Percentiles rank a stretch among this genome's conserved stretches.
phyloP scores from a whole-genome alignment of 2,329 filamentous ascomycete species.

The Diaporthe ampelina region DNA sequence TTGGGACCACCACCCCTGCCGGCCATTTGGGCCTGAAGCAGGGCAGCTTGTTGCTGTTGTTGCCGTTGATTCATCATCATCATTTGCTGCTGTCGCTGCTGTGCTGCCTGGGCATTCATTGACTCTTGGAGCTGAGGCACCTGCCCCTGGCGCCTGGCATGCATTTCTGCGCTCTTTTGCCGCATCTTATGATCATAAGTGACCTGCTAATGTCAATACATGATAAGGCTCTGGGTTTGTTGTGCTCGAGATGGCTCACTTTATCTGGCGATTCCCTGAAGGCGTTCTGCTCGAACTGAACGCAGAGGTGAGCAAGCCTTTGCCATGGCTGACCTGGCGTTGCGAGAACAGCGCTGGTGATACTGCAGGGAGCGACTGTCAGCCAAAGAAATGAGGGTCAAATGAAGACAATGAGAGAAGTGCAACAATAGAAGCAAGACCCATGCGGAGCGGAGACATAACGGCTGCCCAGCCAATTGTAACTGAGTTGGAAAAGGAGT shows the following conservation, averaged over 20 bases:
- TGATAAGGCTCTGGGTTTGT: background rate
- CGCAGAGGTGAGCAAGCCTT: conserved; percentile 57
- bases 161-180: conserved; percentile 62
- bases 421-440: conserved; percentile 1
- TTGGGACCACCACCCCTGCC: conserved; percentile 61
- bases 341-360: conserved; percentile 65
- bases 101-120: conserved; percentile 53
- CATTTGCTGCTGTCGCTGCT: conserved; percentile 42
- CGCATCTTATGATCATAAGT: conserved; percentile 64
- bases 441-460: background rate
- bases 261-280: conserved; percentile 63
- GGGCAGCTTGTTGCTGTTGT: conserved; percentile 52
- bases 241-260: conserved; percentile 52
- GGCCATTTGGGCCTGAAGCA: conserved; percentile 65
- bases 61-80: conserved; percentile 43
- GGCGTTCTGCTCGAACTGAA: conserved; percentile 63
- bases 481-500: conserved; percentile 5
- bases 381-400: background rate
- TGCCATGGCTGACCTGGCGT: conserved; percentile 56
- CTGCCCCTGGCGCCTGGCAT: conserved; percentile 64
- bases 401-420: background rate
- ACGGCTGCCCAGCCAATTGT: background rate
- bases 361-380: conserved; percentile 53
- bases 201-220: conserved; percentile 54
- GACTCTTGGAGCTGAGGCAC: conserved; percentile 63